Evolutionary conservation across 371 early-diverging fungal genomes (phyloP).

Genomic region (Mucor velutinosus): DNA sequence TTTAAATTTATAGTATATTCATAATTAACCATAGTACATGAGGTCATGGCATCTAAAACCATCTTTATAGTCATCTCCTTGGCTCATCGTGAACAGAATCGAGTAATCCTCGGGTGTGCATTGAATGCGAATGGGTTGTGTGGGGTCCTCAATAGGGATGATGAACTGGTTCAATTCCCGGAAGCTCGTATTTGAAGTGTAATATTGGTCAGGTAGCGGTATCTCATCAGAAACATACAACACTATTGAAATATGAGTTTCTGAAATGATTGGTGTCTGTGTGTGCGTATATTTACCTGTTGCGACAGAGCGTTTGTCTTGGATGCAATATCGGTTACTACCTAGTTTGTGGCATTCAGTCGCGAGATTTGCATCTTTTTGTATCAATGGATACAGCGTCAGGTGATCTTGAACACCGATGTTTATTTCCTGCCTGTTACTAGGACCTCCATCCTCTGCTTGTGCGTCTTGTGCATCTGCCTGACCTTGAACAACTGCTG

Average conservation of each 20-base stretch:
- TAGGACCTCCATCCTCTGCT: background rate
- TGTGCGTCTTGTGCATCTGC: too few species aligned
- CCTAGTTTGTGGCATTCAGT: background rate
- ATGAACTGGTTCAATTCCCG: background rate
- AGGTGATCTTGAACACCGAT: background rate
- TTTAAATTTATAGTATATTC: too few species aligned
- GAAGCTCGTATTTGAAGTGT: conserved; percentile 1
- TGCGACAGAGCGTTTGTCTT: background rate
- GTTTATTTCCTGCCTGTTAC: background rate
- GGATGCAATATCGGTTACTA: background rate
- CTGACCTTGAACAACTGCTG: too few species aligned
- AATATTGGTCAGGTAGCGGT: background rate
- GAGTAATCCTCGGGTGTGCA: background rate
- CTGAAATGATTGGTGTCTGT: background rate
- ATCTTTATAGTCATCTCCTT: background rate
- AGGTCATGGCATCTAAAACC: background rate
- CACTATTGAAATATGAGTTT: background rate
- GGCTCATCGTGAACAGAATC: background rate
- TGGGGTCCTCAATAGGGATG: background rate
- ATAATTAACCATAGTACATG: background rate
- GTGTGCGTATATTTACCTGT: background rate
- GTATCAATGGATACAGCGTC: background rate
- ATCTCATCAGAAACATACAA: background rate
- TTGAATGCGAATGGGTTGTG: background rate
- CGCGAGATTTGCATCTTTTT: background rate